Conservation (phyloP, 1,284 basidiomycete species). For the Ceratobasidium sp. region DNA sequence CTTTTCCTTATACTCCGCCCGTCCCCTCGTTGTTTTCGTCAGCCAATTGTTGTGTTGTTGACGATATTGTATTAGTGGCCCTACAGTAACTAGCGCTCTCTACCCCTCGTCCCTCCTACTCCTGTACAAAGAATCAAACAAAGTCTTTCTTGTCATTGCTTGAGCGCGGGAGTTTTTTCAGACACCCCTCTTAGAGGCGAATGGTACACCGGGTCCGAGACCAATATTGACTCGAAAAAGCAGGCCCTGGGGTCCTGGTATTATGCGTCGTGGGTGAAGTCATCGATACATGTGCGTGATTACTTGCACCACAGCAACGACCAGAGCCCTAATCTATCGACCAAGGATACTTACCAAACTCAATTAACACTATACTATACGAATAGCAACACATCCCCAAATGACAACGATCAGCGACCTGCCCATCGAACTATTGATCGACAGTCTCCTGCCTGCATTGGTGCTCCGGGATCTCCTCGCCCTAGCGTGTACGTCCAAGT, state of each 20-base stretch:
- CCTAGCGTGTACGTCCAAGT: constrained; percentile 67
- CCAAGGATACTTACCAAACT: not conserved
- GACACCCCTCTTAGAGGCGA: not conserved
- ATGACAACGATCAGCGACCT: constrained; percentile 47
- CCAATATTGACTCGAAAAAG: constrained; percentile 29
- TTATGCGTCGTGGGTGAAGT: constrained; percentile 39
- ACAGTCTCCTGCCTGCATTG: constrained; percentile 73
- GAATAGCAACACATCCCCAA: too few relatives aligned
- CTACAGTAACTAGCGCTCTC: constrained; percentile 6
- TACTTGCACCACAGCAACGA: not conserved
- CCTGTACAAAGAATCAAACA: constrained; percentile 41
- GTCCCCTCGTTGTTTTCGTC: not conserved
- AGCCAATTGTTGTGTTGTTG: constrained; percentile 20
- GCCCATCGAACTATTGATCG: constrained; percentile 71
- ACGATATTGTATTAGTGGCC: constrained; percentile 27
- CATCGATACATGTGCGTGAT: not conserved
- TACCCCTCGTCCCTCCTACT: not conserved
- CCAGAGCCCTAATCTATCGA: not conserved
- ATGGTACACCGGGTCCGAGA: not conserved
- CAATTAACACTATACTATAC: too few relatives aligned
- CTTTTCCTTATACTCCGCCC: not conserved
- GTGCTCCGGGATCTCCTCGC: constrained; percentile 67
- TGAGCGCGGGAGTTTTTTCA: not conserved
- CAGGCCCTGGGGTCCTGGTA: constrained; percentile 30
- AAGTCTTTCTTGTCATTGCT: not conserved